A percentile compares a stretch with the other conserved stretches of the same genome.
These are phyloP conservation scores for Pseudocercospora musae DNA, from an alignment of 2,329 filamentous ascomycete genomes.

Conservation along the genomic window DNA sequence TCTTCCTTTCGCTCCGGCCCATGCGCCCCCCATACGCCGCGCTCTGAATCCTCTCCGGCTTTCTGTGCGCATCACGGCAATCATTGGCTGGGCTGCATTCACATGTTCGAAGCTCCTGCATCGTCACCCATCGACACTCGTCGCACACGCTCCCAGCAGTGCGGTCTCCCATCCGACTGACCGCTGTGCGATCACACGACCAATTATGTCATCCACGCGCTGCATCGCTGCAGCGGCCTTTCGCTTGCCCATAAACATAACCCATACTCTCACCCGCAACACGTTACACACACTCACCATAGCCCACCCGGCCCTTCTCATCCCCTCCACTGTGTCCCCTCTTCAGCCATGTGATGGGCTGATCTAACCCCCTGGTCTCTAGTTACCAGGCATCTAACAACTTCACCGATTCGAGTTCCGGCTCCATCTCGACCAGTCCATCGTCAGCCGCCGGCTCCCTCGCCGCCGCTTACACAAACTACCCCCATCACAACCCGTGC, in stretches of 20 bases:
- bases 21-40: conserved; percentile 17
- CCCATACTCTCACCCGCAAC: conserved; percentile 19
- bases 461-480: conserved; percentile 43
- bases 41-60: conserved; percentile 13
- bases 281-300: conserved; percentile 26
- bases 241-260: conserved; percentile 4
- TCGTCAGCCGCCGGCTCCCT: conserved; percentile 47
- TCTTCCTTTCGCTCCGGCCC: conserved; percentile 13
- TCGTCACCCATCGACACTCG: conserved; percentile 15
- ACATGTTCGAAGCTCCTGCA: conserved; percentile 16
- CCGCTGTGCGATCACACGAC: conserved; percentile 25
- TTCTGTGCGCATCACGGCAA: conserved; percentile 15
- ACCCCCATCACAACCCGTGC: conserved; percentile 36
- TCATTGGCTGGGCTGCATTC: conserved; percentile 16
- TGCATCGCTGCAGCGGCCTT: conserved; percentile 18
- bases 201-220: conserved; percentile 22
- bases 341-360: conserved; percentile 15
- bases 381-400: conserved; percentile 50
- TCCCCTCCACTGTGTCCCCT: conserved; percentile 7
- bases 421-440: conserved; percentile 52
- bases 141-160: conserved; percentile 20
- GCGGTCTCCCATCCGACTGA: conserved; percentile 21
- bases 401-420: conserved; percentile 56
- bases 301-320: conserved; percentile 1
- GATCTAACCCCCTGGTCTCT: conserved; percentile 13